These are phyloP conservation scores for Leptosphaerulina australis DNA, from an alignment of 2,329 filamentous ascomycete species.

Conservation along the genomic window DNA sequence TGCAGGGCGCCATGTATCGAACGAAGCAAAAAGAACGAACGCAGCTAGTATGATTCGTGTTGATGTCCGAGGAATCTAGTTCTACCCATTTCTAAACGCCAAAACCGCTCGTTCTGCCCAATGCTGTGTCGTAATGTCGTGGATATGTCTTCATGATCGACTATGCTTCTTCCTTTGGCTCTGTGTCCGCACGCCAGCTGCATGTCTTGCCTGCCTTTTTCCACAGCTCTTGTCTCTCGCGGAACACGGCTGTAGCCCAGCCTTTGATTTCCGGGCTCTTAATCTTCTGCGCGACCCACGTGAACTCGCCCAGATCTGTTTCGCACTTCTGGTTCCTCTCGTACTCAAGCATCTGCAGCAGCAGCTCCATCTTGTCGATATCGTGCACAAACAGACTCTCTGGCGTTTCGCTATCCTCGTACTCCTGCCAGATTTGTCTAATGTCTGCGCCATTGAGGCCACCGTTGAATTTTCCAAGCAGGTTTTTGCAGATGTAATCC, in stretches of 20 bases:
- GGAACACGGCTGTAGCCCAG: constrained; percentile 78
- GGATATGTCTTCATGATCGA: not conserved
- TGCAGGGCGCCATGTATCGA: not conserved
- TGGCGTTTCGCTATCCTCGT: constrained; percentile 82
- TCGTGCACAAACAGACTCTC: constrained; percentile 94
- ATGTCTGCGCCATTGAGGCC: constrained; percentile 73
- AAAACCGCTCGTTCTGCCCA: not conserved
- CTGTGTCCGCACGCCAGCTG: constrained; percentile 35
- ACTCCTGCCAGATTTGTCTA: constrained; percentile 87
- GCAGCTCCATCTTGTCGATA: constrained; percentile 93
- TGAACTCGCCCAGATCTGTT: constrained; percentile 85
- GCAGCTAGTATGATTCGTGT: constrained; percentile 1
- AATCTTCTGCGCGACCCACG: constrained; percentile 75
- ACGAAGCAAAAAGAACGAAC: too few species aligned
- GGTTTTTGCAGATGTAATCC: constrained; percentile 78
- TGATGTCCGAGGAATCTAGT: constrained; percentile 7
- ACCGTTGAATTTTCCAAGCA: constrained; percentile 78
- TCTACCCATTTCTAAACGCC: constrained; percentile 14
- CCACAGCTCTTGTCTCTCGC: constrained; percentile 79
- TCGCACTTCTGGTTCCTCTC: constrained; percentile 71
- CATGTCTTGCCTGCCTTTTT: constrained; percentile 47
- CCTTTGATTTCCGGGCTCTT: constrained; percentile 75
- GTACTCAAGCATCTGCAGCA: constrained; percentile 96
- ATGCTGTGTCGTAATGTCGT: constrained; percentile 16
- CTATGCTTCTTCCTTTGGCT: constrained; percentile 26